These are phyloP conservation scores for Picea abies DNA, from an alignment of 83 land plant genomes.

Conservation along the genomic window DNA sequence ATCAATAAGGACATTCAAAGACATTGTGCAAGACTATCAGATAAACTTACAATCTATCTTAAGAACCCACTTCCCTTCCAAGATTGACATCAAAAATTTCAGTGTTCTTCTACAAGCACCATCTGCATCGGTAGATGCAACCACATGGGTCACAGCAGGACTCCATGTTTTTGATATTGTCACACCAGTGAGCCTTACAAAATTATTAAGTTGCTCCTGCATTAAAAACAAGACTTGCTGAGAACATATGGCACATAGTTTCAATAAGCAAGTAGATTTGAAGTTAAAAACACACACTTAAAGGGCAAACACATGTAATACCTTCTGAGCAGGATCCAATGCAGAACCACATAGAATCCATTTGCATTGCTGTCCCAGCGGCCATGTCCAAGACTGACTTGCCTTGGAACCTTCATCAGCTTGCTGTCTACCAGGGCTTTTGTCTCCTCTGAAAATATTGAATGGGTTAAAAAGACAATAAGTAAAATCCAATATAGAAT, in stretches of 20 bases:
- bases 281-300: background rate
- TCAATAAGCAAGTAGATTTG: no score
- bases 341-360: conserved; percentile 91
- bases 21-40: no score
- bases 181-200: conserved; percentile 51
- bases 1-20: no score
- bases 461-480: background rate
- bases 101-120: conserved; percentile 78
- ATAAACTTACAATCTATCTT: no score
- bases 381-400: conserved; percentile 24
- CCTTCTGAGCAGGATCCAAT: conserved; percentile 66
- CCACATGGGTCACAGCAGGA: conserved; percentile 28
- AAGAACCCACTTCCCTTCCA: conserved; percentile 33
- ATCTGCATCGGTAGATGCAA: conserved; percentile 34
- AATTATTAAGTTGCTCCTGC: conserved; percentile 53
- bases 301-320: conserved; percentile 15
- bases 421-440: background rate
- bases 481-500: background rate
- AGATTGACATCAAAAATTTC: conserved; percentile 68
- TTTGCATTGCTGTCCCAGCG: conserved; percentile 26
- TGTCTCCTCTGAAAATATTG: conserved; percentile 2
- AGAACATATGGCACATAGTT: background rate
- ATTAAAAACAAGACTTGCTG: background rate
- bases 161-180: conserved; percentile 47
- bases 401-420: background rate